Evolutionary conservation across 1,139 yeast genomes (phyloP).

Genomic region (Candida gigantensis): DNA sequence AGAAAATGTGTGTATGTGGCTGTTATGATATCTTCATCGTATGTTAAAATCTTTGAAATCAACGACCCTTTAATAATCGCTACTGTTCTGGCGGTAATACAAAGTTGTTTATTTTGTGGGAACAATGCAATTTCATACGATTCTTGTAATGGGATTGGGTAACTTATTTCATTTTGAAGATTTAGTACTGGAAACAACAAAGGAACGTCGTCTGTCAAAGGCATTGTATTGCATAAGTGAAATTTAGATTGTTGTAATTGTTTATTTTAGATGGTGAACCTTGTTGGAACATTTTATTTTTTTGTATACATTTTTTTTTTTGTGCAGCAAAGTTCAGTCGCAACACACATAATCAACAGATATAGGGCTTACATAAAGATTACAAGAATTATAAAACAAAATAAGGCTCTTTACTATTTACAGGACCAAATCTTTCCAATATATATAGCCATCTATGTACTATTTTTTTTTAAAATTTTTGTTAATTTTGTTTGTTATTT

Average conservation of each 20-base stretch:
- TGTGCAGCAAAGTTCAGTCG: too few relatives aligned
- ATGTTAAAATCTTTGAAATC: conserved; percentile 45
- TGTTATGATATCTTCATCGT: conserved; percentile 46
- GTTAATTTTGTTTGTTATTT: too few relatives aligned
- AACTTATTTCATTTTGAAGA: conserved; percentile 16
- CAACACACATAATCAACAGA: too few relatives aligned
- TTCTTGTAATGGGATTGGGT: conserved; percentile 18
- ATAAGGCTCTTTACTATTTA: conserved; percentile 1
- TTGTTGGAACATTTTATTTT: too few relatives aligned
- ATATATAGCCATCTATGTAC: conserved; percentile 1
- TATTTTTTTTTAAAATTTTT: background rate
- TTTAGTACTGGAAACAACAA: conserved; percentile 10
- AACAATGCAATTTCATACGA: conserved; percentile 24
- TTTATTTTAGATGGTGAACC: too few relatives aligned
- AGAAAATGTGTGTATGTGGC: conserved; percentile 52
- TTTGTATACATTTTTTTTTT: too few relatives aligned
- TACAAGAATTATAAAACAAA: too few relatives aligned
- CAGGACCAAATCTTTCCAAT: background rate
- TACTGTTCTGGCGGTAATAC: conserved; percentile 24
- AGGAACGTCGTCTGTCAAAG: background rate
- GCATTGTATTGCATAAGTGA: too few relatives aligned
- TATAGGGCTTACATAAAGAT: too few relatives aligned
- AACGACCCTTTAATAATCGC: conserved; percentile 17
- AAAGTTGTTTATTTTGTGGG: conserved; percentile 31
- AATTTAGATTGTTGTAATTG: too few relatives aligned